phyloP scores from a whole-genome alignment of 805 yeast species.

The Metschnikowia matae region DNA sequence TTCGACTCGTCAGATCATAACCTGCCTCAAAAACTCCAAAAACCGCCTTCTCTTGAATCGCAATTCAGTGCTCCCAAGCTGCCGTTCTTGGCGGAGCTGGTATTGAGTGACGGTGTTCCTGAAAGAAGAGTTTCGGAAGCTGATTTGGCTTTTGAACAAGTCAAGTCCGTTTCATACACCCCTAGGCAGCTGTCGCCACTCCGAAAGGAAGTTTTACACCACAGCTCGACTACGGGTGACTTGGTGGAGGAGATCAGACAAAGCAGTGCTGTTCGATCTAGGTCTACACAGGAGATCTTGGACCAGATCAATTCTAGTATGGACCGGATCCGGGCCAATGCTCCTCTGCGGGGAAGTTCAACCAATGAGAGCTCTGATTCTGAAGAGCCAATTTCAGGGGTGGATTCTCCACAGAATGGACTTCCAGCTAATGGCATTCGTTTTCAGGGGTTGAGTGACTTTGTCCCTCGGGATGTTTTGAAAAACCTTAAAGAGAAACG shows the following conservation, averaged over 20 bases:
- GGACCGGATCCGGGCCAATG: constrained; percentile 7
- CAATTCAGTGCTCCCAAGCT: background rate
- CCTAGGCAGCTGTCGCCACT: constrained; percentile 17
- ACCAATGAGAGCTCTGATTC: background rate
- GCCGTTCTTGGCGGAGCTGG: background rate
- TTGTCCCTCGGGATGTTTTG: background rate
- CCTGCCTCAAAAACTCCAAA: constrained; percentile 9
- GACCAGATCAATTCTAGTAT: constrained; percentile 26
- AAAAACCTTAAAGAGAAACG: background rate
- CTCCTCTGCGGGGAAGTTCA: background rate
- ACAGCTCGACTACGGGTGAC: constrained; percentile 5
- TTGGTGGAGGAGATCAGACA: constrained; percentile 13
- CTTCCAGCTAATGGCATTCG: background rate
- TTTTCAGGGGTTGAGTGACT: constrained; percentile 1
- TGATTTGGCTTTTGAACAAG: background rate
- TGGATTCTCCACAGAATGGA: background rate
- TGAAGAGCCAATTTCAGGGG: background rate
- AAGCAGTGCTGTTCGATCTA: constrained; percentile 12
- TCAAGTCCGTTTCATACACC: constrained; percentile 1
- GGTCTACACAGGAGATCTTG: constrained; percentile 18
- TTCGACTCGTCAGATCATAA: constrained; percentile 25
- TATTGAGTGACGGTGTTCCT: background rate
- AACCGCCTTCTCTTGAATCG: background rate
- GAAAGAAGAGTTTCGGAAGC: background rate
- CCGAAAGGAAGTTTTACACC: constrained; percentile 8